phyloP scores from a whole-genome alignment of 1,139 yeast species.

The Entelexis paramagnoliae region DNA sequence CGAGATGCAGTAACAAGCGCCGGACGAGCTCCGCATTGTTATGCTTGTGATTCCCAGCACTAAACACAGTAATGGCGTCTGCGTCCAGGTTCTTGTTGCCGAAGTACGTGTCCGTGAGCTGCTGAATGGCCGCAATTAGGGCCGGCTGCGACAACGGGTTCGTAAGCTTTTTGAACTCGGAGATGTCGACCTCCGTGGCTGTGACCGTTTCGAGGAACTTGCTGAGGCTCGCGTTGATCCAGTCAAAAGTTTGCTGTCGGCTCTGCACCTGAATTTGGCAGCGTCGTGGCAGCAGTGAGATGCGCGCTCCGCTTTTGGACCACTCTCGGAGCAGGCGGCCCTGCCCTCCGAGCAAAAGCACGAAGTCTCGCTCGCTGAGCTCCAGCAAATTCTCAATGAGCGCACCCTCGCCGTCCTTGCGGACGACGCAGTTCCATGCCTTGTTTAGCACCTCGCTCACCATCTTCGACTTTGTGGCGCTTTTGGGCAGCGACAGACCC shows the following conservation, averaged over 20 bases:
- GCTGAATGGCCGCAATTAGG: conserved; percentile 25
- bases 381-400: conserved; percentile 35
- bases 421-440: conserved; percentile 36
- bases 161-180: conserved; percentile 21
- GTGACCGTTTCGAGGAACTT: conserved; percentile 24
- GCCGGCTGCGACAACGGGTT: conserved; percentile 14
- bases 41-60: conserved; percentile 18
- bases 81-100: conserved; percentile 15
- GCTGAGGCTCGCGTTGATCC: conserved; percentile 32
- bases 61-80: conserved; percentile 25
- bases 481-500: not conserved
- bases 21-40: conserved; percentile 25
- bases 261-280: conserved; percentile 34
- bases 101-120: conserved; percentile 29
- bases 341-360: conserved; percentile 40
- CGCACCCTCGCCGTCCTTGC: conserved; percentile 34
- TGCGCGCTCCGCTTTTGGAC: conserved; percentile 47
- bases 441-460: conserved; percentile 31
- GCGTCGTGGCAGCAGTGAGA: conserved; percentile 37
- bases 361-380: conserved; percentile 39
- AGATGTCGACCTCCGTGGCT: conserved; percentile 24
- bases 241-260: conserved; percentile 30
- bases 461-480: conserved; percentile 21
- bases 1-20: conserved; percentile 25
- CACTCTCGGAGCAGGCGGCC: conserved; percentile 43